Percentiles rank a stretch among this genome's conserved stretches.
Conservation (phyloP, 2,329 filamentous ascomycete genomes). For the Cladosporium sp. region DNA sequence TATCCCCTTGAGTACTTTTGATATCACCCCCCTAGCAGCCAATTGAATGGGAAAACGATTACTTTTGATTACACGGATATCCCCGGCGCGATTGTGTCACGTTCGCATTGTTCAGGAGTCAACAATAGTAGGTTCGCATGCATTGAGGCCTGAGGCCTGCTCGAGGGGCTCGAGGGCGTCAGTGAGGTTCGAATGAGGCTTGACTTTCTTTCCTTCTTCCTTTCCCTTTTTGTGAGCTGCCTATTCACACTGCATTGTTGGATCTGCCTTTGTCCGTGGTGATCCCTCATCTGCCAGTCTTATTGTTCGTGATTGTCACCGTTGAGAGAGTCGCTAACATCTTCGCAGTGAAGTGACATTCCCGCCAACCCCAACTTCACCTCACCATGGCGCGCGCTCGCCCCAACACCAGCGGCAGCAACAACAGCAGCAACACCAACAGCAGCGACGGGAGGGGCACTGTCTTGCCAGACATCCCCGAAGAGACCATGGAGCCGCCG, state of each 20-base stretch:
- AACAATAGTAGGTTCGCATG: too few relatives aligned
- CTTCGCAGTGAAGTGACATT: too few relatives aligned
- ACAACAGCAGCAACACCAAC: conserved; percentile 4
- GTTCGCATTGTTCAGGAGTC: too few relatives aligned
- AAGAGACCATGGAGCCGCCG: neutral
- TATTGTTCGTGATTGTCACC: too few relatives aligned
- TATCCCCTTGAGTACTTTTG: conserved; percentile 11
- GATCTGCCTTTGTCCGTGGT: neutral
- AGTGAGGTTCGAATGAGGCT: too few relatives aligned
- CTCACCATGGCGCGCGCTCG: neutral
- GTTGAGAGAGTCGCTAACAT: too few relatives aligned
- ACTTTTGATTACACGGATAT: neutral
- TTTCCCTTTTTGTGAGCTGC: neutral
- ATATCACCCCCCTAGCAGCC: conserved; percentile 10
- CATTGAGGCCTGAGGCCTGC: too few relatives aligned
- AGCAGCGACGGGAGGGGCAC: too few relatives aligned
- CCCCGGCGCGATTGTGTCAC: too few relatives aligned
- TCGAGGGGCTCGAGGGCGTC: too few relatives aligned
- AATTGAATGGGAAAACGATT: conserved; percentile 12
- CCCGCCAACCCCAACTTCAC: neutral
- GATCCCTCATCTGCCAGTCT: too few relatives aligned
- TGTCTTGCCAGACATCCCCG: conserved; percentile 6
- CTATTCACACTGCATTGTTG: conserved; percentile 4
- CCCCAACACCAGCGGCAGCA: conserved; percentile 2
- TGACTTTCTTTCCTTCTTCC: neutral